Base-by-base conservation (phyloP, 2,329 filamentous ascomycete genomes). In the Fusarium sp. region DNA sequence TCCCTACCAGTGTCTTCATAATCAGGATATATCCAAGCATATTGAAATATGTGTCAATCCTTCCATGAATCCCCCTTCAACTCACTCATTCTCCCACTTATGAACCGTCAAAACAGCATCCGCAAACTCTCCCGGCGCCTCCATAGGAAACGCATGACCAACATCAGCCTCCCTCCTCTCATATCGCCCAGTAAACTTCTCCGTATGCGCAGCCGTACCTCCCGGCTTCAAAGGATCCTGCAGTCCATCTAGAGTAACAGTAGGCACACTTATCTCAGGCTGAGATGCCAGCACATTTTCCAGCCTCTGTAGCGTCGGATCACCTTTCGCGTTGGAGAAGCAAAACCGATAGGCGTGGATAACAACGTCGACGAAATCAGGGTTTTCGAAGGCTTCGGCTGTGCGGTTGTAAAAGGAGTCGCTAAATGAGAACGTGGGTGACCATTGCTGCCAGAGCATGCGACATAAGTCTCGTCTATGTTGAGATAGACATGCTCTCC, bases 291-390 rank as follows among this genome's bases (percentile, higher is more conserved):
- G 3, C 26, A 19, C 3, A 23, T 62, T 28, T 17, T 62, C 56
- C 7, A 62, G 6, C 3, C 9, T 7, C 17, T 62, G 56, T 4
- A 62, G 10, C 9, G 4, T 6, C 1, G 42, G 20, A 4, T 62
- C 42, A 1, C 56, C 56, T 7, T 47, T 38, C 19, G 12, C 42
- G 0, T 55, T 62, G 0, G 40, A 57, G 3, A 62, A 55, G 14
- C 58, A 62, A 23, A 62, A 62, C 9, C 58, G 28, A 7, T 62
- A 62, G 19, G 58, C 56, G 6, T 62, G 58, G 8, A 62, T 56
- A 0, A 62, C 58, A 10, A 62, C 56, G 2, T 62, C 28, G 1
- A 47, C 56, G 3, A 62, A 62, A 21, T 62, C 58, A n/a, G 48
- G 34, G 21, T 62, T 62, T 17, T 62, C 28, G 28, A 62, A 62